Evolutionary conservation across 352 stramenopile genomes (phyloP), one percentile per base, ranked within the genome.

Genomic region (Phytophthora niederhauseri): DNA sequence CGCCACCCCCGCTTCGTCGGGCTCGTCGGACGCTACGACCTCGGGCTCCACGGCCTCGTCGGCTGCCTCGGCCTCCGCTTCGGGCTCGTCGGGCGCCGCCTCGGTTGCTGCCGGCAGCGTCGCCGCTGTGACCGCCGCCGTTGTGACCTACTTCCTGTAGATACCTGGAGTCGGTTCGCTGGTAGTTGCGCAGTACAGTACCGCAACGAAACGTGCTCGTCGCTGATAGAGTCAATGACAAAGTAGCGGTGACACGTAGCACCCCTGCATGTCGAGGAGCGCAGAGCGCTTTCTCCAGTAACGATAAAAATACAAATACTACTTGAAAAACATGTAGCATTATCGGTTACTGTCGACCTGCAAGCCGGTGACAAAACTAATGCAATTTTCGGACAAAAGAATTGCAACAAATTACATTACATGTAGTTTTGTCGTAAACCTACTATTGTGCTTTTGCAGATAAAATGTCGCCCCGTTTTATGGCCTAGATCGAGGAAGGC

Each of bases 81-180:
- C 61, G n/a, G 71, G 71, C 38, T 75, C 71, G 46, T 78, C 72
- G 34, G 63, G 67, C n/a, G 72, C 72, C 45, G 67, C 65, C 24
- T 72, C 62, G 57, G 72, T 78, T 19, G 67, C 62, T 66, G 72
- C 64, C 53, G 67, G 72, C 62, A 70, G 72, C 36, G 66, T 76
- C 26, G 67, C 72, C 38, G 72, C 72, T 30, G 38, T 73, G 30
- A 78, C 68, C 3, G 68, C 72, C 45, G 63, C 55, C 6, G 63
- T 78, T 34, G 72, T 72, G 49, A 76, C 67, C 22, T 78, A 76
- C 57, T 78, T 75, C 66, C 58, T 78, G 57, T 77, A 77, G 50
- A 56, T 38, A 14, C 26, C 34, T 24, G 58, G 64, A 65, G 52
- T 50, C 51, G 17, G 17, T 58, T 46, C 11, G 45, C 38, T 64